Conservation (phyloP, 2,329 filamentous ascomycete species). For the Huntiella abstrusa region DNA sequence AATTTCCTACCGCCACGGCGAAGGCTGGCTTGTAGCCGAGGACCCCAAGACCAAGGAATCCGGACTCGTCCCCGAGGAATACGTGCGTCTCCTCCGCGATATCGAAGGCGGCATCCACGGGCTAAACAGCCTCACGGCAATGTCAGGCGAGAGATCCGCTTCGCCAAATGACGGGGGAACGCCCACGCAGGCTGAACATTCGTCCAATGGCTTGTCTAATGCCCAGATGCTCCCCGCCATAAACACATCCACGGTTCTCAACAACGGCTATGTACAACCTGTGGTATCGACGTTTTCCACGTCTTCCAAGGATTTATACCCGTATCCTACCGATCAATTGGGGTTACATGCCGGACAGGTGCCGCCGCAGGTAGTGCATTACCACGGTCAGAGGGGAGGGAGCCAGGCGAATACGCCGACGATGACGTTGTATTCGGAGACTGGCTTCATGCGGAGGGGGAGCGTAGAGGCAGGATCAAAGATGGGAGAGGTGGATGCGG, state of each 20-base stretch:
- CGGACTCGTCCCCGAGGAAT: constrained; percentile 88
- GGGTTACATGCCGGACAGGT: constrained; percentile 43
- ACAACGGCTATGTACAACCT: constrained; percentile 43
- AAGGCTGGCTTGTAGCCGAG: constrained; percentile 93
- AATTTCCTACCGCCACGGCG: constrained; percentile 87
- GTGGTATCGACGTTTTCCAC: constrained; percentile 52
- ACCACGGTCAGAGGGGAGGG: constrained; percentile 47
- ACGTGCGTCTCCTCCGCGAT: constrained; percentile 77
- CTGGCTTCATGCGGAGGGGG: constrained; percentile 25
- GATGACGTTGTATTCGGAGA: constrained; percentile 31
- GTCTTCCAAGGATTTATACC: constrained; percentile 49
- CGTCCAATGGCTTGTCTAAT: constrained; percentile 2
- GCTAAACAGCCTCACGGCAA: constrained; percentile 26
- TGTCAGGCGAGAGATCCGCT: constrained; percentile 15
- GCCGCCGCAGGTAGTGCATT: constrained; percentile 47
- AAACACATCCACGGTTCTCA: constrained; percentile 2
- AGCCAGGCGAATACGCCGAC: constrained; percentile 49
- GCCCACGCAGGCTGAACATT: constrained; percentile 41
- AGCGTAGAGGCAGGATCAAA: constrained; percentile 24
- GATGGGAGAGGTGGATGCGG: not conserved
- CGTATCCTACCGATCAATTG: constrained; percentile 45
- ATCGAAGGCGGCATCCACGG: constrained; percentile 80
- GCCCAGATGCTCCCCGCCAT: constrained; percentile 3
- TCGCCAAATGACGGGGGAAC: constrained; percentile 38
- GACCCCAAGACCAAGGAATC: constrained; percentile 89